Conservation (phyloP, 2,329 filamentous ascomycete species). For the Ceratocystis cubensis region DNA sequence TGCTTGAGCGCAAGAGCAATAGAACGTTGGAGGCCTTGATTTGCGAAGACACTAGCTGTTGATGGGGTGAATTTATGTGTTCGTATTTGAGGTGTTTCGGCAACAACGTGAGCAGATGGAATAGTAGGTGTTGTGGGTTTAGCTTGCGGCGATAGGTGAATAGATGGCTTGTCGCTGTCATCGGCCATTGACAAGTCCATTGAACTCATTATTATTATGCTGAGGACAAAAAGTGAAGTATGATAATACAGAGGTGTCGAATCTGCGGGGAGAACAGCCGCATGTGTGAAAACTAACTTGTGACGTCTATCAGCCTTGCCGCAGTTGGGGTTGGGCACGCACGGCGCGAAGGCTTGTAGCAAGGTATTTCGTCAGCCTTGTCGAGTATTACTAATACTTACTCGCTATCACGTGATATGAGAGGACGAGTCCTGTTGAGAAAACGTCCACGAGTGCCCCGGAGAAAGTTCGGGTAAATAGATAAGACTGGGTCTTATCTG, state of each 20-base stretch:
- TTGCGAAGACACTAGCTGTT: conserved; percentile 22
- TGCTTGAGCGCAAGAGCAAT: conserved; percentile 44
- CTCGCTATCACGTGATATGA: too few species aligned
- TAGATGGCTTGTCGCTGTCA: background rate
- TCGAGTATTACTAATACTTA: background rate
- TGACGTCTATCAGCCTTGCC: background rate
- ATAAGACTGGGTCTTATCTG: too few species aligned
- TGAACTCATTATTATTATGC: background rate
- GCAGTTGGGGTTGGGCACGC: background rate
- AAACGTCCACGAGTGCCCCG: too few species aligned
- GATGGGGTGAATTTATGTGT: background rate
- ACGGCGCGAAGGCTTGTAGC: background rate
- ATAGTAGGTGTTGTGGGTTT: background rate
- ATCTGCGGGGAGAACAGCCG: background rate
- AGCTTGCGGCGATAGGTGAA: background rate
- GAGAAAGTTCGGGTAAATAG: too few species aligned
- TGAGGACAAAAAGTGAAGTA: background rate
- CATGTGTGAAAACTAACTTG: background rate
- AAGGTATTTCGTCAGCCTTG: background rate
- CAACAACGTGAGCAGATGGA: background rate
- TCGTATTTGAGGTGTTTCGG: background rate
- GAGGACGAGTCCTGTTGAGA: too few species aligned
- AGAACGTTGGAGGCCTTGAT: conserved; percentile 39
- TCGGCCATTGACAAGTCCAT: background rate
- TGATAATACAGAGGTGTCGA: background rate